These are phyloP conservation scores for Stagonosporopsis rhizophila DNA, from an alignment of 2,329 filamentous ascomycete genomes.

Conservation along the genomic window DNA sequence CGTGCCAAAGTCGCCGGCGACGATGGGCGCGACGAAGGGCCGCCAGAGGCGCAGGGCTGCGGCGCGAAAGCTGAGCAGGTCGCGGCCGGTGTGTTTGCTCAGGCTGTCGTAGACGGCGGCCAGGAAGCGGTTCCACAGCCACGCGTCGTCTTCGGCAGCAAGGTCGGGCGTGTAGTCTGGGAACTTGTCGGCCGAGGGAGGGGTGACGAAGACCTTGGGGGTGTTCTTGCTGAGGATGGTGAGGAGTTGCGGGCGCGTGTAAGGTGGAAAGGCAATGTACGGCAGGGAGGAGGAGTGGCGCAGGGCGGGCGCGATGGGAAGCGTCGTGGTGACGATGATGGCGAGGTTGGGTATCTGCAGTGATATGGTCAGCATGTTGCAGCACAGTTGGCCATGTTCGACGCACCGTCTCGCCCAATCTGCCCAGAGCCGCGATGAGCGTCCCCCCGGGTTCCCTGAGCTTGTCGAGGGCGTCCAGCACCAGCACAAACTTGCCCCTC, in stretches of 20 bases:
- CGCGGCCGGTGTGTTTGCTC: constrained; percentile 78
- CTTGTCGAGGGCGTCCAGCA: constrained; percentile 86
- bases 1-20: constrained; percentile 73
- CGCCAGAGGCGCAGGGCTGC: constrained; percentile 82
- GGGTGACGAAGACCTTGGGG: constrained; percentile 55
- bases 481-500: constrained; percentile 73
- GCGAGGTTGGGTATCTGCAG: constrained; percentile 78
- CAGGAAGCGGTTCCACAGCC: constrained; percentile 82
- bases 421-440: constrained; percentile 78
- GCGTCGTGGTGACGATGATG: constrained; percentile 77
- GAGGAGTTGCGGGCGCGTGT: constrained; percentile 80
- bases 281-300: constrained; percentile 75
- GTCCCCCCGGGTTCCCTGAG: constrained; percentile 82
- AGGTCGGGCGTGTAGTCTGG: constrained; percentile 55
- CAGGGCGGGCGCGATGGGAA: constrained; percentile 68
- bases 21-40: constrained; percentile 79
- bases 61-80: constrained; percentile 74
- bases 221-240: constrained; percentile 69
- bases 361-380: constrained; percentile 4
- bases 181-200: constrained; percentile 50
- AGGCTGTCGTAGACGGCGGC: constrained; percentile 87
- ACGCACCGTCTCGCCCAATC: constrained; percentile 79
- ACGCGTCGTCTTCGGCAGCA: constrained; percentile 65
- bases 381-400: background rate
- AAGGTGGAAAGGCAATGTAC: constrained; percentile 83